Evolutionary conservation across 2,329 filamentous ascomycete genomes (phyloP), one percentile per base, ranked within the genome.

Genomic region (Botrytis tulipae): DNA sequence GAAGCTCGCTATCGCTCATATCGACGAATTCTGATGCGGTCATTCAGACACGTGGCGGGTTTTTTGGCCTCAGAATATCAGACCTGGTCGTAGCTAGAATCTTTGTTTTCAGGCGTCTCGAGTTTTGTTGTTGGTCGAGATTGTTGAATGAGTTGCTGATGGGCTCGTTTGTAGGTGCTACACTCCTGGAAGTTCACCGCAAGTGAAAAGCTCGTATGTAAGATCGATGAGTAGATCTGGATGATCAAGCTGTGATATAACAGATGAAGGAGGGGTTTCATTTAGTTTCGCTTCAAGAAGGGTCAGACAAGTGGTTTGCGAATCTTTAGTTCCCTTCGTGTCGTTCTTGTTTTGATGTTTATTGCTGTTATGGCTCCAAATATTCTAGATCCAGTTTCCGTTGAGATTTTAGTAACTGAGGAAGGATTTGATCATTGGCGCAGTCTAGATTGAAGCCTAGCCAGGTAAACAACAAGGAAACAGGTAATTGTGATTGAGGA

Each of bases 311-410:
- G 22, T 40, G 14, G 22, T 9, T 61, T 1, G 12, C 18, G 2
- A 7, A 40, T 37, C 22, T 40, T 60, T 18, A 40, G 22, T n/a
- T 61, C 22, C 8, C 35, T 59, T 59, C 12, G 4, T 40, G 22
- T 18, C 8, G 59, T 59, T 59, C 22, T 9, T 40, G 22, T 18
- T 7, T 9, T 60, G 29, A 20, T 61, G n/a, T 3, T 3, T 3
- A 37, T 61, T 40, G 0, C 6, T 61, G 6, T 18, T 5, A 5
- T 0, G 2, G 35, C 35, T 40, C 14, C 6, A 18, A 4, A n/a
- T 61, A 14, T 61, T 40, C 0, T 1, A 4, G 22, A 61, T 18
- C 0, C 0, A 25, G 3, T 40, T 25, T 12, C n/a, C 14, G 6
- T 61, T 40, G 14, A 18, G n/a, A 5, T 37, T 7, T 12, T 12